These are phyloP conservation scores for Clarireedia paspali DNA, from an alignment of 2,329 filamentous ascomycete species.

Conservation along the genomic window DNA sequence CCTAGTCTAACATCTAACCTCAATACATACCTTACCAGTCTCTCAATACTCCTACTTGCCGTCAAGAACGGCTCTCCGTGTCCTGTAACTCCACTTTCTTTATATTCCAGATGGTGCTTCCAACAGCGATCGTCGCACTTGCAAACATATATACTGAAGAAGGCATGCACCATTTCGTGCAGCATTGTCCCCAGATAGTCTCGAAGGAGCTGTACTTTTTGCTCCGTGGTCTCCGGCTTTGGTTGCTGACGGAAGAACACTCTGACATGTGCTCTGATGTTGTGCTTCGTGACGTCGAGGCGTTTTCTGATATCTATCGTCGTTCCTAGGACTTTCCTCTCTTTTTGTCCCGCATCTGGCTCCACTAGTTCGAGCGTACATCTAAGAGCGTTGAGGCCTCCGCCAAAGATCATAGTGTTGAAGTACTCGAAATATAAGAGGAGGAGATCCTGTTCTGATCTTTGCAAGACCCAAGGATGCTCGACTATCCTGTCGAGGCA, in stretches of 20 bases:
- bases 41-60: neutral
- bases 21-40: neutral
- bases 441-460: neutral
- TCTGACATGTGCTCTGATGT: neutral
- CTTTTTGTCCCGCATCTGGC: neutral
- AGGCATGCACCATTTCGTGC: slow-evolving; percentile 8
- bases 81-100: slow-evolving; percentile 1
- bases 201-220: neutral
- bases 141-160: slow-evolving; percentile 9
- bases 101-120: neutral
- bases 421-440: slow-evolving; percentile 3
- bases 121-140: neutral
- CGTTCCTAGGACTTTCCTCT: neutral
- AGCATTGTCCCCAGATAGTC: slow-evolving; percentile 6
- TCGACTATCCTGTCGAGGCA: neutral
- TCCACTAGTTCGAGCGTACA: neutral
- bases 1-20: slow-evolving; percentile 1
- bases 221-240: neutral
- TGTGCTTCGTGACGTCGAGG: neutral
- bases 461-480: slow-evolving; percentile 3
- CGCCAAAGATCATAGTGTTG: slow-evolving; percentile 4
- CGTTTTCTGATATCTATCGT: neutral
- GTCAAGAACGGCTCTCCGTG: neutral
- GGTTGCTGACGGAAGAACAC: neutral
- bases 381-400: slow-evolving; percentile 1